Evolutionary conservation across 2,329 filamentous ascomycete species (phyloP), one percentile per base, ranked within the genome.

Genomic region (Penicillium sclerotiorum): DNA sequence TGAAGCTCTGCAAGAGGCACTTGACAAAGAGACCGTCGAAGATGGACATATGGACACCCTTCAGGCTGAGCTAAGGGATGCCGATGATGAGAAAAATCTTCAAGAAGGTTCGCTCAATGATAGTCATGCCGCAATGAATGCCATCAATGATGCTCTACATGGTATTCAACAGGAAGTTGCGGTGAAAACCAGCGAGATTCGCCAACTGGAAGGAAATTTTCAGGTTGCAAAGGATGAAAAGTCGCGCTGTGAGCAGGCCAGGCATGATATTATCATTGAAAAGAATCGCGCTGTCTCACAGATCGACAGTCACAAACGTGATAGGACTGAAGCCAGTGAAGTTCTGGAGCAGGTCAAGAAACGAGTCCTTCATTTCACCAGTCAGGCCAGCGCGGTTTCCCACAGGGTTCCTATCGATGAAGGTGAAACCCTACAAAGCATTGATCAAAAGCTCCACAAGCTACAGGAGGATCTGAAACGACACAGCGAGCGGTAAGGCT

Each of bases 41-140:
- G 89, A 90, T 63, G 85, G 82, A 41, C 79, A 80, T 45, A 73
- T 93, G 1, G 80, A 84, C 38, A 73, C 73, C 11, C 73, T 90
- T 2, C 80, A 80, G 47, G 69, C 75, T 13, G 75, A 83, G 40
- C 77, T 95, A 1, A 71, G 76, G 48, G 81, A 85, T 7, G 84
- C 64, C 63, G 69, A 81, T 65, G 71, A 72, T n/a, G 75, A 80
- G 17, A 68, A 71, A 43, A 58, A 63, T n/a, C 52, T 74, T 5
- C 59, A 72, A 30, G 66, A 75, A 51, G 72, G 68, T 1, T 75
- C 79, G 2, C 79, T 73, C 48, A 63, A 76, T 52, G 82, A 86
- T 56, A 71, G 75, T 17, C 61, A 76, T 2, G 63, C 63, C 21
- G 74, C 75, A 20, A 74, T 76, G 51, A 71, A 76, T 33, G 65